These are phyloP conservation scores for Erysimum cheiri DNA, from an alignment of 441 rosid genomes.

Conservation along the genomic window DNA sequence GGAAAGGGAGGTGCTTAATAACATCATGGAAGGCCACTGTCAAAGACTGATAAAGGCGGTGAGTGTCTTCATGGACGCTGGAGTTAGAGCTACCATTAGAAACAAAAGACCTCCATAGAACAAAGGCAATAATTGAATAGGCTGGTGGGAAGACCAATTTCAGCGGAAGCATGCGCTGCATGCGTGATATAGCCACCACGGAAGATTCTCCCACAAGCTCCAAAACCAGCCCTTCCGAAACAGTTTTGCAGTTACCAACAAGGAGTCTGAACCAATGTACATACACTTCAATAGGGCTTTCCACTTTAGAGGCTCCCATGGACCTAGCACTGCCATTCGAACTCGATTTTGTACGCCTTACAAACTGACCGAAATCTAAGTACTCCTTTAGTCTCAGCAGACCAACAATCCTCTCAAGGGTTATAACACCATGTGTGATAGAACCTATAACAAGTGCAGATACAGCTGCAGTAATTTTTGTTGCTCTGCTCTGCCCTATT, in stretches of 20 bases:
- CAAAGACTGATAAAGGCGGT: slow-evolving; percentile 79
- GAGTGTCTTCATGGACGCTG: slow-evolving; percentile 72
- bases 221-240: slow-evolving; percentile 86
- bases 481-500: slow-evolving; percentile 58
- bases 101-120: slow-evolving; percentile 83
- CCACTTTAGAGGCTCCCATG: slow-evolving; percentile 66
- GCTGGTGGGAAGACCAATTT: slow-evolving; percentile 95
- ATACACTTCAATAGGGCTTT: slow-evolving; percentile 69
- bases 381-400: slow-evolving; percentile 87
- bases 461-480: slow-evolving; percentile 80
- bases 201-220: slow-evolving; percentile 93
- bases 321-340: slow-evolving; percentile 87
- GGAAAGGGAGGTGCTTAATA: slow-evolving; percentile 82
- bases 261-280: slow-evolving; percentile 97
- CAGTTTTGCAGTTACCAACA: slow-evolving; percentile 88
- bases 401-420: slow-evolving; percentile 92
- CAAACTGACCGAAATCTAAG: slow-evolving; percentile 86
- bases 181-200: slow-evolving; percentile 85
- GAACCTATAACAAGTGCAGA: slow-evolving; percentile 92
- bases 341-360: slow-evolving; percentile 73
- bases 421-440: slow-evolving; percentile 86
- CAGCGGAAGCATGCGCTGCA: slow-evolving; percentile 93
- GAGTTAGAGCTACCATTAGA: slow-evolving; percentile 53
- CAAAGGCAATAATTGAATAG: slow-evolving; percentile 81
- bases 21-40: slow-evolving; percentile 79